Evolutionary conservation across 306 rosid genomes (phyloP).

Genomic region (Lagenaria siceraria): DNA sequence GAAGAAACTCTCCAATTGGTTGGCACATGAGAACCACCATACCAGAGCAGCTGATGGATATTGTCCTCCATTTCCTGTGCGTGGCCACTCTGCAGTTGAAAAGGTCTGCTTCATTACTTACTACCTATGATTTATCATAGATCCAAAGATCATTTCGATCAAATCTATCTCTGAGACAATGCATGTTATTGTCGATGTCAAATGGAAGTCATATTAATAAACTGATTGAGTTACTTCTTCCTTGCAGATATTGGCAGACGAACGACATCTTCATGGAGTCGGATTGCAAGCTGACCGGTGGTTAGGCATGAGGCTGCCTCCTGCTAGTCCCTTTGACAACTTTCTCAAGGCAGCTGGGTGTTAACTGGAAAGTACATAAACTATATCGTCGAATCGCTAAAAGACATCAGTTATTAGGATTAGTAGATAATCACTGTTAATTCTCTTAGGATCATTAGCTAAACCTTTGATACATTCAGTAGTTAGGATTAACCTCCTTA

Average conservation of each 20-base stretch:
- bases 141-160: not conserved
- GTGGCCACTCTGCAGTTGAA: conserved; percentile 8
- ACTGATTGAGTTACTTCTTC: not conserved
- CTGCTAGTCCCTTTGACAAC: conserved; percentile 95
- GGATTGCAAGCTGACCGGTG: conserved; percentile 33
- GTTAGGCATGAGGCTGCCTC: conserved; percentile 76
- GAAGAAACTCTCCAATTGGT: conserved; percentile 82
- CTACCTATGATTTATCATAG: not conserved
- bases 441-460: not conserved
- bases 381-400: not conserved
- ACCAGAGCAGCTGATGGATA: conserved; percentile 25
- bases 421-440: conserved; percentile 1
- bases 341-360: conserved; percentile 95
- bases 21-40: conserved; percentile 56
- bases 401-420: conserved; percentile 4
- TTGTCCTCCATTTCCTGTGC: not conserved
- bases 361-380: conserved; percentile 20
- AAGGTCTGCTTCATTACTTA: not conserved
- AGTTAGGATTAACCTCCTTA: not conserved
- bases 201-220: not conserved
- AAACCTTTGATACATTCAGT: not conserved
- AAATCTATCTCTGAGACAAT: not conserved
- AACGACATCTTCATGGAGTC: conserved; percentile 16
- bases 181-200: not conserved
- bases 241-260: conserved; percentile 29